Percentiles rank a stretch among this genome's conserved stretches.
Evolutionary conservation across 83 land plant genomes (phyloP).

Genomic region (Thuja plicata): DNA sequence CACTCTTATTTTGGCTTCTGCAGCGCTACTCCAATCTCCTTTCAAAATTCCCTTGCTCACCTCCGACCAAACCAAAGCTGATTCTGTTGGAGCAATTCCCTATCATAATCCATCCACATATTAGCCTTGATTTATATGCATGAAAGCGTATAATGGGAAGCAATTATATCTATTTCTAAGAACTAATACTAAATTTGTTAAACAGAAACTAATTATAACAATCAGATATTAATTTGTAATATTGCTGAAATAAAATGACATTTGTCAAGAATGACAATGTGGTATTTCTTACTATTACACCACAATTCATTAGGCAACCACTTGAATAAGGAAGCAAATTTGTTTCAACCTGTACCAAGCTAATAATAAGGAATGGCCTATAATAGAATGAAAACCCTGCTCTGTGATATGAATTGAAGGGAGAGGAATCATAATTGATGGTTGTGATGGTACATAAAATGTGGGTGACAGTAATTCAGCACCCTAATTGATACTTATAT

Average conservation of each 20-base stretch:
- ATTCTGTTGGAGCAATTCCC: conserved; percentile 57
- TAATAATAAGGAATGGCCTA: neutral
- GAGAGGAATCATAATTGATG: neutral
- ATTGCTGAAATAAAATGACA: too few relatives aligned
- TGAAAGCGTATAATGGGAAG: too few relatives aligned
- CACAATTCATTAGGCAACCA: too few relatives aligned
- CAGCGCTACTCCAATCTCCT: conserved; percentile 64
- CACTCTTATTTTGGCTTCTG: conserved; percentile 48
- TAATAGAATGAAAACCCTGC: too few relatives aligned
- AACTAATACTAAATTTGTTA: too few relatives aligned
- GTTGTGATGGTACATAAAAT: neutral
- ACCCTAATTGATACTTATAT: neutral
- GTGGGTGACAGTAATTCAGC: neutral
- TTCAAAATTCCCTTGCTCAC: conserved; percentile 56
- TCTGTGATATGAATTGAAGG: neutral
- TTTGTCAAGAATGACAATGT: too few relatives aligned
- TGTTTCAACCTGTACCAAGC: neutral
- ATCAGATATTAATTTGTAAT: too few relatives aligned
- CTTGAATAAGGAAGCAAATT: neutral
- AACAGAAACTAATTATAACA: too few relatives aligned
- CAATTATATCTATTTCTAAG: too few relatives aligned
- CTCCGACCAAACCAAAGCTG: conserved; percentile 60
- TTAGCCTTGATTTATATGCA: neutral
- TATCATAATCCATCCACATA: conserved; percentile 8
- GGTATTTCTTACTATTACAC: too few relatives aligned